phyloP scores from a whole-genome alignment of 768 basidiomycete genomes.

The Pisolithus microcarpus region DNA sequence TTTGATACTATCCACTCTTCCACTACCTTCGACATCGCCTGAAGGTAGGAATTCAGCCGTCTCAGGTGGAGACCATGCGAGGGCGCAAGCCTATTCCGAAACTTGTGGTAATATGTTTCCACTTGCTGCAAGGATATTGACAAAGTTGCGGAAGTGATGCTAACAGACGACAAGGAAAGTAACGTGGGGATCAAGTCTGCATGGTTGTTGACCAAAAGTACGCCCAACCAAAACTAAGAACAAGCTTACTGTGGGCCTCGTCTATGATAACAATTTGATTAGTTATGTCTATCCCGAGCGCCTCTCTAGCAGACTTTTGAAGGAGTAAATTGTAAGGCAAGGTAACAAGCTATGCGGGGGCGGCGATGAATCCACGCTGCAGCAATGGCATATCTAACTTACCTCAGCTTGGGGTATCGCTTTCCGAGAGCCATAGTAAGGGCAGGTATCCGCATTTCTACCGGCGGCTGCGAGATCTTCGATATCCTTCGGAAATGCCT shows the following conservation, averaged over 20 bases:
- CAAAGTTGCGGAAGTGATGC: conserved; percentile 52
- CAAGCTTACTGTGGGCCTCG: conserved; percentile 85
- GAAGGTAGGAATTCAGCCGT: conserved; percentile 67
- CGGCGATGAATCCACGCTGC: not conserved
- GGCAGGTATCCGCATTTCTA: conserved; percentile 63
- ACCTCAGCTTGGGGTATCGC: conserved; percentile 92
- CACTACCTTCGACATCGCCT: conserved; percentile 55
- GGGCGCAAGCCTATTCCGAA: conserved; percentile 68
- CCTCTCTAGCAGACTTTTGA: conserved; percentile 74
- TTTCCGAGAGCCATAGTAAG: conserved; percentile 86
- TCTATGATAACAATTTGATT: conserved; percentile 88
- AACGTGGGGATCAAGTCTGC: conserved; percentile 85
- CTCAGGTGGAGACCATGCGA: conserved; percentile 72
- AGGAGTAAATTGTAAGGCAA: conserved; percentile 92
- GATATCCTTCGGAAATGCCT: conserved; percentile 90
- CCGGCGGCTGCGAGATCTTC: conserved; percentile 83
- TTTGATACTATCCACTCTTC: conserved; percentile 39
- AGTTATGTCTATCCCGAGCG: conserved; percentile 77
- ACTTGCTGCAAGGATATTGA: conserved; percentile 66
- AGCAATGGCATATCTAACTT: not conserved
- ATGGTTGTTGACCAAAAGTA: not conserved
- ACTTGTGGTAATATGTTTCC: conserved; percentile 65
- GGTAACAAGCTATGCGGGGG: conserved; percentile 61
- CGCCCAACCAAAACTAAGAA: not conserved
- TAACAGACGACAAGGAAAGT: conserved; percentile 74